Evolutionary conservation across 1,139 yeast genomes (phyloP).

Genomic region (Saccharomycopsis phalli): DNA sequence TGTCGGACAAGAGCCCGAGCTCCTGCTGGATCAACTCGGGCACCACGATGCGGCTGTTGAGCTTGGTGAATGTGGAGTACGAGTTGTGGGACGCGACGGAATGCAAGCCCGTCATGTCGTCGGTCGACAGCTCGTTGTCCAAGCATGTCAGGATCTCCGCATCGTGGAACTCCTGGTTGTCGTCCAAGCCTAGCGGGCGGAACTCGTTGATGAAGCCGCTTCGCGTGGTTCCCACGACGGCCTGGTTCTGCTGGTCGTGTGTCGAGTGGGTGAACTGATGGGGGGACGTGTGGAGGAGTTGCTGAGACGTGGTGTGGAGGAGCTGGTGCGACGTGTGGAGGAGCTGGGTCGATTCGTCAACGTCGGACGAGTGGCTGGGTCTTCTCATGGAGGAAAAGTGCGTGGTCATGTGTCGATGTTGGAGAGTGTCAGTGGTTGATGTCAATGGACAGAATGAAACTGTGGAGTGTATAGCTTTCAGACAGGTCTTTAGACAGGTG

Average conservation of each 20-base stretch:
- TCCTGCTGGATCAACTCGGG: slow-evolving; percentile 15
- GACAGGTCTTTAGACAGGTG: too few species aligned
- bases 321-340: slow-evolving; percentile 1
- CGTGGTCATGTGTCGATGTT: too few species aligned
- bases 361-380: too few species aligned
- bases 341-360: background rate
- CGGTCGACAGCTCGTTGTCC: slow-evolving; percentile 9
- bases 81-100: slow-evolving; percentile 9
- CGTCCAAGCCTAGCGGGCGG: background rate
- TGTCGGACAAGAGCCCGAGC: slow-evolving; percentile 9
- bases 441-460: too few species aligned
- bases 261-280: slow-evolving; percentile 10
- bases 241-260: slow-evolving; percentile 6
- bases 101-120: slow-evolving; percentile 9
- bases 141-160: slow-evolving; percentile 7
- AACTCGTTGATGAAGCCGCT: slow-evolving; percentile 4
- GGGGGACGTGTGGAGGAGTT: background rate
- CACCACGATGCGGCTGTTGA: slow-evolving; percentile 4
- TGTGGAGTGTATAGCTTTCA: too few species aligned
- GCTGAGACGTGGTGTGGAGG: background rate
- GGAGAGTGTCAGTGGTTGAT: too few species aligned
- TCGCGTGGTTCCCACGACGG: slow-evolving; percentile 5
- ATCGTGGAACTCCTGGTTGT: slow-evolving; percentile 9
- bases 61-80: slow-evolving; percentile 12
- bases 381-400: too few species aligned